Evolutionary conservation across 164 flowering plant genomes (phyloP).

Genomic region (Vitis labrusca): DNA sequence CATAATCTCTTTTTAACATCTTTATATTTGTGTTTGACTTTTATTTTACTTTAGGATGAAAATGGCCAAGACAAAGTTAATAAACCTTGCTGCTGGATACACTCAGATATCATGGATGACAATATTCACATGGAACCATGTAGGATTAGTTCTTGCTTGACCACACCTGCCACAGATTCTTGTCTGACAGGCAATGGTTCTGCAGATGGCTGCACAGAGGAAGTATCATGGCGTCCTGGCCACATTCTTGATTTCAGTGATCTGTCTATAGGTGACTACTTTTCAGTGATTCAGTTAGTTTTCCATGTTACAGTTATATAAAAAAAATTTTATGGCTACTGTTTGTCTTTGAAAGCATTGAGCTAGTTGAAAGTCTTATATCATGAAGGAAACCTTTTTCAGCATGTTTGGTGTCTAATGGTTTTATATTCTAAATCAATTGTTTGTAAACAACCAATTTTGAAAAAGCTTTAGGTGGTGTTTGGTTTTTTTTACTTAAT

Average conservation of each 20-base stretch:
- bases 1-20: constrained; percentile 3
- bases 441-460: no score
- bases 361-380: neutral
- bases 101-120: constrained; percentile 96
- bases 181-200: constrained; percentile 14
- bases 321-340: no score
- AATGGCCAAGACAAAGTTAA: constrained; percentile 19
- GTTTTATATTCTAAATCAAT: no score
- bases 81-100: constrained; percentile 74
- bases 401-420: no score
- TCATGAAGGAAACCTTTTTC: no score
- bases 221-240: constrained; percentile 63
- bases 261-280: constrained; percentile 66
- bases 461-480: no score
- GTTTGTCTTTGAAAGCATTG: neutral
- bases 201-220: constrained; percentile 22
- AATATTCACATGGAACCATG: constrained; percentile 71
- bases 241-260: constrained; percentile 85
- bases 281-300: neutral
- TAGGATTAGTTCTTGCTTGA: constrained; percentile 13
- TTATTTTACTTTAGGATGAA: constrained; percentile 38
- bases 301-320: neutral
- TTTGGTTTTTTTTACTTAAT: no score
- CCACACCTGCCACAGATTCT: constrained; percentile 17
- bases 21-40: neutral